Evolutionary conservation across 139 green algal genomes (phyloP).

Genomic region (Chlamydomonas schloesseri): DNA sequence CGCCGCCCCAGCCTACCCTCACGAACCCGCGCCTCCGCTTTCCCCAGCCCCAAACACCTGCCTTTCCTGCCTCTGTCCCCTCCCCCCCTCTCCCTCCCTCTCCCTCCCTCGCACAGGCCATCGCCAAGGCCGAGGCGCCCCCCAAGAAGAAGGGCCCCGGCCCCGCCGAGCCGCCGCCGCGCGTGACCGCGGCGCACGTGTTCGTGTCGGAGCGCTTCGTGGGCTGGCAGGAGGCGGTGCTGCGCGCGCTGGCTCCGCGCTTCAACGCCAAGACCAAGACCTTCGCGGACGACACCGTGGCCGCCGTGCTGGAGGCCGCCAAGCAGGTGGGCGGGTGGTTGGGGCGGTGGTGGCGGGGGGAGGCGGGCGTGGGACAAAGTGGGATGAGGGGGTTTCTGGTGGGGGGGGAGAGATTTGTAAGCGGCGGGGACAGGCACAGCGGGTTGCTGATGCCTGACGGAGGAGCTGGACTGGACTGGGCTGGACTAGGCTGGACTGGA

Average conservation of each 20-base stretch:
- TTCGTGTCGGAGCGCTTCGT: constrained; percentile 85
- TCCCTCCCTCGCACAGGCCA: constrained; percentile 77
- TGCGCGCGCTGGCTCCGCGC: constrained; percentile 51
- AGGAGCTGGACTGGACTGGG: too few relatives aligned
- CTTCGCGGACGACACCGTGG: constrained; percentile 59
- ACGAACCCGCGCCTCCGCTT: too few relatives aligned
- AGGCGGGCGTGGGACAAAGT: too few relatives aligned
- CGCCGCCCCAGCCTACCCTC: too few relatives aligned
- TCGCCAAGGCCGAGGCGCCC: constrained; percentile 85
- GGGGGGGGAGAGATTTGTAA: too few relatives aligned
- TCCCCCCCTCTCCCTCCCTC: constrained; percentile 40
- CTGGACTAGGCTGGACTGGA: too few relatives aligned
- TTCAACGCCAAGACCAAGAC: constrained; percentile 47
- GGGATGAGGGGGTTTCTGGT: background rate
- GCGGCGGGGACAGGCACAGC: too few relatives aligned
- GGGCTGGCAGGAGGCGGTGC: constrained; percentile 84
- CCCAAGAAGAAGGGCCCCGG: constrained; percentile 85
- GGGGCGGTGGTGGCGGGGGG: background rate
- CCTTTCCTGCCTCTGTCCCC: too few relatives aligned
- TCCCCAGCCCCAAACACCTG: too few relatives aligned
- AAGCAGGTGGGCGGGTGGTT: constrained; percentile 17
- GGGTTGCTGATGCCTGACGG: too few relatives aligned
- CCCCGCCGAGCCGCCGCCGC: constrained; percentile 34
- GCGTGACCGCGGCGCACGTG: constrained; percentile 69
- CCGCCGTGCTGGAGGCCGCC: constrained; percentile 43